A percentile compares a stretch with the other conserved stretches of the same genome.
These are phyloP conservation scores for Stylosanthes scabra DNA, from an alignment of 331 rosid species.

Conservation along the genomic window DNA sequence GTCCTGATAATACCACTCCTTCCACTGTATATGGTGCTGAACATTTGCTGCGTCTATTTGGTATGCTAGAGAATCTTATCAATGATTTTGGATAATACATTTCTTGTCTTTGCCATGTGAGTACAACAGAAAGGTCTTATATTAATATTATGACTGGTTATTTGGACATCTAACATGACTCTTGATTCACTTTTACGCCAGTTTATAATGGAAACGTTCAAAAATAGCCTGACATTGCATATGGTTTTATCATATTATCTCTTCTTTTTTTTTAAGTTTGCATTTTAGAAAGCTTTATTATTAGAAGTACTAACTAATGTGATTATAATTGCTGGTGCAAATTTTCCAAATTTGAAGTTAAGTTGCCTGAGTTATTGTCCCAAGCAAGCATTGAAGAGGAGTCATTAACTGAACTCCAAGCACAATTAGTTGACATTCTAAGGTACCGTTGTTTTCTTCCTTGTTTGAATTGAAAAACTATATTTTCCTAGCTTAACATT, in stretches of 20 bases:
- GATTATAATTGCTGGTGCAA: constrained; percentile 26
- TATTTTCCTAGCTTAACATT: not conserved
- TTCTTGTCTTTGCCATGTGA: constrained; percentile 1
- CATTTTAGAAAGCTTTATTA: constrained; percentile 19
- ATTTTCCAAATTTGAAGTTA: constrained; percentile 61
- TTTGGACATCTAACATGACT: not conserved
- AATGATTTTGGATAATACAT: not conserved
- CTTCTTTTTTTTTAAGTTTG: constrained; percentile 25
- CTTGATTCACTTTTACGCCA: not conserved
- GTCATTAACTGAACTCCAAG: constrained; percentile 62
- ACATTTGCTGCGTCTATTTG: constrained; percentile 89
- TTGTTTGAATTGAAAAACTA: constrained; percentile 9
- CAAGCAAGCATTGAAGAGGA: constrained; percentile 73
- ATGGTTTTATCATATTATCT: constrained; percentile 11
- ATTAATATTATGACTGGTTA: not conserved
- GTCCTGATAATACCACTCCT: constrained; percentile 56
- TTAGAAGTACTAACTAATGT: not conserved
- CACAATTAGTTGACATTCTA: constrained; percentile 72
- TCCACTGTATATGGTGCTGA: constrained; percentile 90
- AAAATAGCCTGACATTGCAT: constrained; percentile 2
- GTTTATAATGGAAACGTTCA: not conserved
- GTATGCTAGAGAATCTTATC: constrained; percentile 48
- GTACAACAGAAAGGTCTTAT: not conserved
- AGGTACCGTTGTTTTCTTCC: constrained; percentile 50
- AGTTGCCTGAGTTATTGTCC: constrained; percentile 78